Evolutionary conservation across 176 grass and related monocot genomes (phyloP).

Genomic region (Stipa capillata): DNA sequence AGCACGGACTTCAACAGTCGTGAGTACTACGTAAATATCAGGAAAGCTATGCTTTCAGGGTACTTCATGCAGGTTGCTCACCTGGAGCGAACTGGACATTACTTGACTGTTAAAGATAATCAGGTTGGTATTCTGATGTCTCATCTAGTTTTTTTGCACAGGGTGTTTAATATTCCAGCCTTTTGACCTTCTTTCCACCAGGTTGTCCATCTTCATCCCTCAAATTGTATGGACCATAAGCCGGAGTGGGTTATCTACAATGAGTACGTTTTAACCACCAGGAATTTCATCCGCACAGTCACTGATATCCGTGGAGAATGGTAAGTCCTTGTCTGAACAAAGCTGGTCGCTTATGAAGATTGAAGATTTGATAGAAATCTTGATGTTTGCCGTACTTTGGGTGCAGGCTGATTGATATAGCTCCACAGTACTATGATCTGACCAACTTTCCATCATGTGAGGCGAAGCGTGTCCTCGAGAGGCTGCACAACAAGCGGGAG

Average conservation of each 20-base stretch:
- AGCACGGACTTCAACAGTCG: constrained; percentile 79
- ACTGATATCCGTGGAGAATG: constrained; percentile 90
- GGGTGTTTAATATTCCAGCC: background rate
- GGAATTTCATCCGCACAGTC: constrained; percentile 90
- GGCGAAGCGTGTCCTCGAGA: constrained; percentile 80
- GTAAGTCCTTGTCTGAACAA: constrained; percentile 29
- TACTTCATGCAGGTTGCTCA: constrained; percentile 99
- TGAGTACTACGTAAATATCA: constrained; percentile 93
- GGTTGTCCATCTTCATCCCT: constrained; percentile 97
- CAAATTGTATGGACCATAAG: constrained; percentile 86
- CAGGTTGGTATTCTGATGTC: constrained; percentile 49
- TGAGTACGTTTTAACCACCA: constrained; percentile 86
- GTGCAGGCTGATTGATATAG: constrained; percentile 73
- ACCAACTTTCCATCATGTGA: constrained; percentile 82
- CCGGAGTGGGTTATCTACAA: constrained; percentile 99
- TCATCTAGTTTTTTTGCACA: background rate
- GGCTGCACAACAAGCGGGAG: constrained; percentile 77
- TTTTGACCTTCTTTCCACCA: background rate
- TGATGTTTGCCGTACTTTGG: background rate
- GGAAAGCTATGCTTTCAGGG: constrained; percentile 78
- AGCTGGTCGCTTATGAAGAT: background rate
- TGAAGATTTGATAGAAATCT: background rate
- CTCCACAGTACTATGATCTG: constrained; percentile 81
- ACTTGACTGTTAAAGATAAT: constrained; percentile 92
- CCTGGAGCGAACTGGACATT: constrained; percentile 85